Evolutionary conservation across 2,329 filamentous ascomycete species (phyloP).

Genomic region (Raffaelea ambrosiae): DNA sequence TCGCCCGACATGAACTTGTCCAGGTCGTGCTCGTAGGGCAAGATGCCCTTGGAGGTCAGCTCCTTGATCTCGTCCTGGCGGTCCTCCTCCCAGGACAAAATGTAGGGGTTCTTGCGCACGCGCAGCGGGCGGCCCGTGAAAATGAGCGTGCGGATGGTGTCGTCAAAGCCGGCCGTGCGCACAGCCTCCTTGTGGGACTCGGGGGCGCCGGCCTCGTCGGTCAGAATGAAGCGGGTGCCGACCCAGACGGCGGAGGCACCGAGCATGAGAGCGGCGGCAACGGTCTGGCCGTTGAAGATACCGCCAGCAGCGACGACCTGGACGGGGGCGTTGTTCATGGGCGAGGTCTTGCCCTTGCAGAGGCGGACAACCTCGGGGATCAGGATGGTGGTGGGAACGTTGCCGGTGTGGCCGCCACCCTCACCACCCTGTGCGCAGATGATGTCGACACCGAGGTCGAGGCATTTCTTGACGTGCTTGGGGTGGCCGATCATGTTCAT

Average conservation of each 20-base stretch:
- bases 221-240: slow-evolving; percentile 89
- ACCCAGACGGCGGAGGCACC: slow-evolving; percentile 93
- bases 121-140: slow-evolving; percentile 95
- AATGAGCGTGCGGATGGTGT: slow-evolving; percentile 95
- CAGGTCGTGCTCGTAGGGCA: slow-evolving; percentile 90
- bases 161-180: slow-evolving; percentile 81
- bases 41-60: slow-evolving; percentile 77
- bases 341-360: slow-evolving; percentile 71
- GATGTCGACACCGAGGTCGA: slow-evolving; percentile 85
- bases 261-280: slow-evolving; percentile 86
- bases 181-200: slow-evolving; percentile 94
- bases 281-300: slow-evolving; percentile 83
- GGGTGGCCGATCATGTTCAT: slow-evolving; percentile 99
- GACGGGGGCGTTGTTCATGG: slow-evolving; percentile 77
- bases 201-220: slow-evolving; percentile 88
- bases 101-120: slow-evolving; percentile 89
- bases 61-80: slow-evolving; percentile 84
- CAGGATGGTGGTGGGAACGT: slow-evolving; percentile 83
- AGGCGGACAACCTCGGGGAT: slow-evolving; percentile 87
- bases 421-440: slow-evolving; percentile 98
- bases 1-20: slow-evolving; percentile 66
- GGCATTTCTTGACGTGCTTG: slow-evolving; percentile 96
- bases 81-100: slow-evolving; percentile 93
- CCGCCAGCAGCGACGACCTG: slow-evolving; percentile 91
- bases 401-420: slow-evolving; percentile 92